A percentile compares a stretch with the other conserved stretches of the same genome.
Evolutionary conservation across 192 early-diverging fungal species (phyloP).

Genomic region (Backusella luteola): DNA sequence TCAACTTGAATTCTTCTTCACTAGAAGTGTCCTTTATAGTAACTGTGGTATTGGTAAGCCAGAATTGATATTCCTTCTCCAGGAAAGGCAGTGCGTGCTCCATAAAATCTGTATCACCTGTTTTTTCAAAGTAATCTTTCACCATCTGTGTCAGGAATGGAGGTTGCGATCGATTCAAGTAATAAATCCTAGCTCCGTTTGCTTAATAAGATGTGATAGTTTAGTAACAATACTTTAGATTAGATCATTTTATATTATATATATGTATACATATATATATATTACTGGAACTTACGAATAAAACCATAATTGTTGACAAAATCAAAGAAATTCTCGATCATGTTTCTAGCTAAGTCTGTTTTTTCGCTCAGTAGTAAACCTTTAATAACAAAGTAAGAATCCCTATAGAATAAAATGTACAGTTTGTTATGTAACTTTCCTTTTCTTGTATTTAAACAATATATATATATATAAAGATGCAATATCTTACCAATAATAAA

Average conservation of each 20-base stretch:
- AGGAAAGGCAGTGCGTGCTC: constrained; percentile 50
- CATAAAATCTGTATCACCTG: constrained; percentile 47
- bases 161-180: constrained; percentile 74
- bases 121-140: constrained; percentile 51
- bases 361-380: constrained; percentile 61
- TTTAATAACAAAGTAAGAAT: constrained; percentile 66
- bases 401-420: constrained; percentile 33
- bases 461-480: neutral
- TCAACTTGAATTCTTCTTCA: constrained; percentile 39
- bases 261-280: neutral
- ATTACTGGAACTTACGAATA: constrained; percentile 49
- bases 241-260: neutral
- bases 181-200: constrained; percentile 75
- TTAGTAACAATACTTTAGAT: neutral
- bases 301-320: constrained; percentile 63
- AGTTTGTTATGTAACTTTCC: neutral
- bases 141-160: constrained; percentile 73
- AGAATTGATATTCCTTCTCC: constrained; percentile 61
- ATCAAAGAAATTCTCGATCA: constrained; percentile 61
- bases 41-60: constrained; percentile 54
- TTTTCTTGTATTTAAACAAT: neutral
- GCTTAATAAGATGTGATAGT: constrained; percentile 29
- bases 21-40: constrained; percentile 24
- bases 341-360: constrained; percentile 41
- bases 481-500: constrained; percentile 61